Evolutionary conservation across 495 filamentous ascomycete species (phyloP).

Genomic region (Aspergillus incahuasiensis): DNA sequence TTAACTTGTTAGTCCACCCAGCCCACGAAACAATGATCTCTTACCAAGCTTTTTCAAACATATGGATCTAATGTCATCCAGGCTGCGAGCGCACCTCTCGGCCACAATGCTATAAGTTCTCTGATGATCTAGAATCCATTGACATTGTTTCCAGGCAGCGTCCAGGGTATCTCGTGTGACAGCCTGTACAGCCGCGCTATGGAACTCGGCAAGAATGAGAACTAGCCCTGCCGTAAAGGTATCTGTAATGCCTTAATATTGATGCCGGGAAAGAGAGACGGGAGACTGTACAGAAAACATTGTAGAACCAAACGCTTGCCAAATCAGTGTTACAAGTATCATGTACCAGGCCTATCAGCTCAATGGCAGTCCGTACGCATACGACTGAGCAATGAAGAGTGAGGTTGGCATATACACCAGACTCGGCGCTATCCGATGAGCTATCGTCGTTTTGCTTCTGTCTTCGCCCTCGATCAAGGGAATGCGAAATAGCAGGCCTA

Average conservation of each 20-base stretch:
- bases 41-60: background rate
- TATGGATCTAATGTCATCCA: background rate
- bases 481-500: slow-evolving; percentile 11
- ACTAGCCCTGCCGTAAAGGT: slow-evolving; percentile 12
- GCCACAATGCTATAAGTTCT: background rate
- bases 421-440: background rate
- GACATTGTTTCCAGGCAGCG: background rate
- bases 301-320: slow-evolving; percentile 18
- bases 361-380: slow-evolving; percentile 7
- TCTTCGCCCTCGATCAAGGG: background rate
- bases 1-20: background rate
- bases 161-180: slow-evolving; percentile 1
- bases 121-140: background rate
- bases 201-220: background rate
- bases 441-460: background rate
- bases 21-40: background rate
- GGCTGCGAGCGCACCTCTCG: background rate
- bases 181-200: background rate
- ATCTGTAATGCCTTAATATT: slow-evolving; percentile 6
- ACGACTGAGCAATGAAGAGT: background rate
- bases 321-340: slow-evolving; percentile 6
- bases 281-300: slow-evolving; percentile 15
- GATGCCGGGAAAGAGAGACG: background rate
- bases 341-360: slow-evolving; percentile 8
- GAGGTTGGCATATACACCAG: background rate